These are phyloP conservation scores for Tolypocladium endophyticum DNA, from an alignment of 2,329 filamentous ascomycete species.

Conservation along the genomic window DNA sequence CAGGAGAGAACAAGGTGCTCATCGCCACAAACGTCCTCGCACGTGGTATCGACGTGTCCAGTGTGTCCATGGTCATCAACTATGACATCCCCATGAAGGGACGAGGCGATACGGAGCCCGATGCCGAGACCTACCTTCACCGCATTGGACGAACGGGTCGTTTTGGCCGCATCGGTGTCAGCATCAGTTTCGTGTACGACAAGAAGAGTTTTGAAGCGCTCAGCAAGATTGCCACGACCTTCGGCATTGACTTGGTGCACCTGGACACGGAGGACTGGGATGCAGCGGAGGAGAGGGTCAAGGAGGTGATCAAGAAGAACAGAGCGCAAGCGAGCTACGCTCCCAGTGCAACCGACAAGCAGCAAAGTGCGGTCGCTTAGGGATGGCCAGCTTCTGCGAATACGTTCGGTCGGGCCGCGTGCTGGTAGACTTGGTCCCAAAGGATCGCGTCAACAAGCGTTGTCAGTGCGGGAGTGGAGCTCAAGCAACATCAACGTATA, in stretches of 20 bases:
- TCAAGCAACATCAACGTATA: not conserved
- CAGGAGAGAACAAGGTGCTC: slow-evolving; percentile 82
- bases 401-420: not conserved
- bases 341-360: slow-evolving; percentile 31
- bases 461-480: not conserved
- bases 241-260: slow-evolving; percentile 69
- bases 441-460: not conserved
- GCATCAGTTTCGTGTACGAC: slow-evolving; percentile 89
- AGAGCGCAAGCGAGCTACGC: slow-evolving; percentile 45
- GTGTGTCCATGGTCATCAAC: slow-evolving; percentile 96
- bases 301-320: slow-evolving; percentile 67
- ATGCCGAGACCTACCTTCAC: slow-evolving; percentile 94
- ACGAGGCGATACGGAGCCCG: slow-evolving; percentile 68
- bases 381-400: slow-evolving; percentile 9
- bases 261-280: slow-evolving; percentile 89
- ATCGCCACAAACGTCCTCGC: slow-evolving; percentile 96
- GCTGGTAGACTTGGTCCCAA: not conserved
- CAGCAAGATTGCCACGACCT: slow-evolving; percentile 67
- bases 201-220: slow-evolving; percentile 71
- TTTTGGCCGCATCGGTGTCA: slow-evolving; percentile 92
- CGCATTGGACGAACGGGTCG: slow-evolving; percentile 94
- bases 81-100: slow-evolving; percentile 78
- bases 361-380: slow-evolving; percentile 19
- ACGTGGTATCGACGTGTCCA: slow-evolving; percentile 86
- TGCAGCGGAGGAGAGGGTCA: slow-evolving; percentile 70